Percentiles rank a stretch among this genome's conserved stretches.
phyloP scores from a whole-genome alignment of 768 basidiomycete species.

The Lactifluus rugatus region DNA sequence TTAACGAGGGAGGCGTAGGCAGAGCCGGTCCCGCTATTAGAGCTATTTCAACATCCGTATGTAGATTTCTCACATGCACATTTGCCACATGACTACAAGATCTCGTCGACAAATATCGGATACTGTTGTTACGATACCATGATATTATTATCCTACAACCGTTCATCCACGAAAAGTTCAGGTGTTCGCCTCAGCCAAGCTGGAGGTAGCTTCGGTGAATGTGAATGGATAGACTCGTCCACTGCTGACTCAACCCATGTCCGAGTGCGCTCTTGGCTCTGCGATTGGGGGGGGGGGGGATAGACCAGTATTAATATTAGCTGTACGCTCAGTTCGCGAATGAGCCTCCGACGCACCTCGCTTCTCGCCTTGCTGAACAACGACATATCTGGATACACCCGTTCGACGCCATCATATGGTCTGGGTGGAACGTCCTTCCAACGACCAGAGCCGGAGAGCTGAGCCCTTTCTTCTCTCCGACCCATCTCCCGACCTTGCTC shows the following conservation, averaged over 20 bases:
- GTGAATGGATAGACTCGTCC: slow-evolving; percentile 16
- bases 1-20: too few species aligned
- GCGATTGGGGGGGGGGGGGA: background rate
- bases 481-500: slow-evolving; percentile 14
- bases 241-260: slow-evolving; percentile 16
- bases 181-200: slow-evolving; percentile 20
- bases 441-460: background rate
- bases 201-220: slow-evolving; percentile 2
- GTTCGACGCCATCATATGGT: background rate
- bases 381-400: background rate
- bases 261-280: slow-evolving; percentile 18
- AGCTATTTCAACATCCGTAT: too few species aligned
- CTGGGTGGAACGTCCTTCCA: slow-evolving; percentile 2
- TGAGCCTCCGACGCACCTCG: background rate
- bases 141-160: background rate
- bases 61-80: too few species aligned
- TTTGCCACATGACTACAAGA: too few species aligned
- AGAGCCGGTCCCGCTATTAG: too few species aligned
- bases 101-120: too few species aligned
- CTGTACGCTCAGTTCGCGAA: background rate
- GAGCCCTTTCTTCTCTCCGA: slow-evolving; percentile 10
- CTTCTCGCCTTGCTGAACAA: background rate
- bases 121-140: too few species aligned
- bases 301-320: background rate
- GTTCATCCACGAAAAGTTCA: slow-evolving; percentile 18